Evolutionary conservation across 2,329 filamentous ascomycete genomes (phyloP).

Genomic region (Penicillium freii): DNA sequence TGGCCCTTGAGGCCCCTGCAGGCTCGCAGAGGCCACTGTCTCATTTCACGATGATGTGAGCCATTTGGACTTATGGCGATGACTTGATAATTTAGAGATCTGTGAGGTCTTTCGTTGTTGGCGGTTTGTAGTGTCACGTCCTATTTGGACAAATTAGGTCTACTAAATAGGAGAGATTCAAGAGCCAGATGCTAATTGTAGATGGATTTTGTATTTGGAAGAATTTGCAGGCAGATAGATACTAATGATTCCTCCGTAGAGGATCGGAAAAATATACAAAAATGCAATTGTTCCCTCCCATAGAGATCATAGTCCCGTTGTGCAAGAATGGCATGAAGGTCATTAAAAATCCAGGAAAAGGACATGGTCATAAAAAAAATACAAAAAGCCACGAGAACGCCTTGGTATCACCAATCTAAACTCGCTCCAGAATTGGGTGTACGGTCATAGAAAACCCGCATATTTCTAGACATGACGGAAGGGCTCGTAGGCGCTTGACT

Average conservation of each 20-base stretch:
- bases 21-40: not conserved
- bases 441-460: conserved; percentile 3
- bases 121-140: not conserved
- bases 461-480: conserved; percentile 37
- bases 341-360: conserved; percentile 11
- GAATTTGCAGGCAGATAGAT: not conserved
- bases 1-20: not conserved
- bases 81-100: not conserved
- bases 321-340: conserved; percentile 6
- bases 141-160: not conserved
- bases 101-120: not conserved
- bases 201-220: not conserved
- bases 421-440: conserved; percentile 17
- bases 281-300: conserved; percentile 4
- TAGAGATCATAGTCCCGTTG: not conserved
- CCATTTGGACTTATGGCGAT: not conserved
- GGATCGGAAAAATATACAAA: conserved; percentile 2
- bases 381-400: conserved; percentile 17
- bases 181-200: not conserved
- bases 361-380: conserved; percentile 15
- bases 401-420: conserved; percentile 23
- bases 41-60: not conserved
- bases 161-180: not conserved
- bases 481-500: conserved; percentile 37
- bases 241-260: not conserved